Base-by-base conservation (phyloP, 371 early-diverging fungal genomes). In the Rhizomucor miehei region DNA sequence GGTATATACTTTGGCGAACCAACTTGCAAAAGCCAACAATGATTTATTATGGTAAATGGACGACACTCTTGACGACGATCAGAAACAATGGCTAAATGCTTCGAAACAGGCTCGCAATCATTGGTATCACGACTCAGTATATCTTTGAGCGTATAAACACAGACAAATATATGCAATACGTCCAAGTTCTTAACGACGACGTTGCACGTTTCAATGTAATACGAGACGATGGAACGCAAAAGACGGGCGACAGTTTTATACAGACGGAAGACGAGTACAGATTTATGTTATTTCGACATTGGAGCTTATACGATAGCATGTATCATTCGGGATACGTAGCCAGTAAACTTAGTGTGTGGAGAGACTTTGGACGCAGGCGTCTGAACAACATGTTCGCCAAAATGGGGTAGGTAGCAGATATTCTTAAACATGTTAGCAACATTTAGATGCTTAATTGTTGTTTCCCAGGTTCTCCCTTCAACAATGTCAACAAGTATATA, bases 301-400 rank as follows among this genome's bases (percentile, higher is more conserved):
- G 97, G 97, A 89, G 87, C 23, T 66, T 96, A 17, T 87, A 88
- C 58, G 91, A 89, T 25, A 83, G 88, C 51, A 86, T 96, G 92
- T 86, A 82, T 48, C 89, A 89, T 67, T 91, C 93, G 20, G 78
- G 85, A 8, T 95, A 91, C 58, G 89, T 95, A 9, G 87, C 87
- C 5, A 84, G 90, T 20, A 85, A 86, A 58, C 73, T 96, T 29
- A 92, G 89, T 11, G 84, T 92, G 1, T 94, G 95, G 95, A 82
- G 86, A 40, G 89, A 88, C 49, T 79, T 76, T 46, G 95, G 95
- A 10, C 79, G 89, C 48, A 79, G 82, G 62, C 74, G 87, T 35
- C 71, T 96, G 35, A 74, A 82, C 37, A 85, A 89, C 36, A 69
- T 96, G 62, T 68, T 96, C 53, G 93, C 91, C 44, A 90, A 91